Base-by-base conservation (phyloP, 164 flowering plant species). In the Litsea cubeba region DNA sequence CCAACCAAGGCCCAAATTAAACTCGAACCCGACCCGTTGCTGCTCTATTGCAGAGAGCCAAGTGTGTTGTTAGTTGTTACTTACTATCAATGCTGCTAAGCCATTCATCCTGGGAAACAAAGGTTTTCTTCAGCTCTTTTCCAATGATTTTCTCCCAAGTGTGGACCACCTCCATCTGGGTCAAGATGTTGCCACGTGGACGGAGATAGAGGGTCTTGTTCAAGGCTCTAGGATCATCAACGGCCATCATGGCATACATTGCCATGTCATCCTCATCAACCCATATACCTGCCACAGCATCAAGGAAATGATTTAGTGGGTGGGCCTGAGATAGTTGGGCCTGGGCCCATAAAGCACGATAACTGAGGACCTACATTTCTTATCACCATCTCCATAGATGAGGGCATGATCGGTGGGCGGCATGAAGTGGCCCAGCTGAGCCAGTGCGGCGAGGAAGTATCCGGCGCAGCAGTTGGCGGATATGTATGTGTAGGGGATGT, bases 301-400 rank as follows among this genome's bases (percentile, higher is more conserved):
- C 11, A 40, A 40, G 46, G 46, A 40, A 40, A 8, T 5, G 54
- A 50, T 32, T 72, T 75, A 79, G 58, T 22, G 28, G 50, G 58
- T 4, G 17, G 24, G 26, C 28, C n/a, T 18, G 49, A 3, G 8
- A 49, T 22, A 2, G 18, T 12, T 17, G 8, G 24, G 12, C 12
- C 15, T 12, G 71, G 58, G 58, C 18, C 22, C 24, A 40, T 1
- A 11, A 6, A 20, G 18, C 2, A 54, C 0, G 30, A 10, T 4
- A 20, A 2, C 46, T 1, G 7, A 32, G 17, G 57, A 46, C 5
- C 49, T 81, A 84, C 87, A 84, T 79, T 85, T 81, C 20, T 25
- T 62, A 24, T 79, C 76, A 25, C 87, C 85, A 60, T 78, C 76
- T 76, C 84, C 85, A 50, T 74, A 78, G 63, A 83, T 40, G 50